These are phyloP conservation scores for Pythium brassicae DNA, from an alignment of 352 stramenopile genomes.

Conservation along the genomic window DNA sequence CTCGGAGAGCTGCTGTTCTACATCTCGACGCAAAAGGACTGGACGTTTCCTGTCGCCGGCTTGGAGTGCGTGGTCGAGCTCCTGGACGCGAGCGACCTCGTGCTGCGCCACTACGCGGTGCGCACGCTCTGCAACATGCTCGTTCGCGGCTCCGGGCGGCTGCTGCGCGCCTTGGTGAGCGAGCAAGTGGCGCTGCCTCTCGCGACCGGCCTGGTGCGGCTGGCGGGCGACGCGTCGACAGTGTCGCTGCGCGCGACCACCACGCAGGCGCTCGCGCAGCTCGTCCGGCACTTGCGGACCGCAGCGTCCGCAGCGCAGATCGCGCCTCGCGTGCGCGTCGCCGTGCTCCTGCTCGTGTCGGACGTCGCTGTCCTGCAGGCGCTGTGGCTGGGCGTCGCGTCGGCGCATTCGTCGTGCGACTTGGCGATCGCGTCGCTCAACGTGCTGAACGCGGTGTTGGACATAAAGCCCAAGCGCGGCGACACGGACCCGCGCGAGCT, in stretches of 20 bases:
- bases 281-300: slow-evolving; percentile 41
- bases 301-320: slow-evolving; percentile 19
- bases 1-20: slow-evolving; percentile 78
- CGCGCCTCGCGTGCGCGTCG: slow-evolving; percentile 21
- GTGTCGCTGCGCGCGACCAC: slow-evolving; percentile 31
- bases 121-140: slow-evolving; percentile 66
- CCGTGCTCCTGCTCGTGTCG: slow-evolving; percentile 31
- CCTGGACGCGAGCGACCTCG: slow-evolving; percentile 35
- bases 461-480: slow-evolving; percentile 31
- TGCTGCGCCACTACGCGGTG: slow-evolving; percentile 49
- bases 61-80: slow-evolving; percentile 28
- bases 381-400: slow-evolving; percentile 35
- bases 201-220: slow-evolving; percentile 24
- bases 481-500: slow-evolving; percentile 15
- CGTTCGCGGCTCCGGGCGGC: slow-evolving; percentile 25
- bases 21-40: slow-evolving; percentile 53
- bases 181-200: slow-evolving; percentile 37
- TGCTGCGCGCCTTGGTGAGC: slow-evolving; percentile 33
- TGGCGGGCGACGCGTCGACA: background rate
- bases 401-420: slow-evolving; percentile 12
- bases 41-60: slow-evolving; percentile 24
- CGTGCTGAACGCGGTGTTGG: slow-evolving; percentile 56
- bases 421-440: slow-evolving; percentile 57
- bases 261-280: slow-evolving; percentile 47
- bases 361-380: slow-evolving; percentile 31